Evolutionary conservation across 2,329 filamentous ascomycete species (phyloP).

Genomic region (Hypomyces perniciosus): DNA sequence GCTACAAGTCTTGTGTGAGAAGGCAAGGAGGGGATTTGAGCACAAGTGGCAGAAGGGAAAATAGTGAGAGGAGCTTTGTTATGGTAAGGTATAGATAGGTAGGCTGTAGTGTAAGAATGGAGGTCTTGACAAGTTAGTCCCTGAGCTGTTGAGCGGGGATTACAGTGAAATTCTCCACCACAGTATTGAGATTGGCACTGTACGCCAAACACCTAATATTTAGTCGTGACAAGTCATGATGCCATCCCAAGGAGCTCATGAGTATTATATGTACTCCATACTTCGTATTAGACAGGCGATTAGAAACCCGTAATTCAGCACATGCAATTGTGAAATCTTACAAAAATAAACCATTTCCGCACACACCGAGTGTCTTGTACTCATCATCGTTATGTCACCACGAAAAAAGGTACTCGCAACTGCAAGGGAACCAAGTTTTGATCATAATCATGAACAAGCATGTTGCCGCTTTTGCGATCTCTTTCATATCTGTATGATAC

Average conservation of each 20-base stretch:
- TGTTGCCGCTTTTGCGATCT: slow-evolving; percentile 8
- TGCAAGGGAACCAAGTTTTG: background rate
- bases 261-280: background rate
- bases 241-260: background rate
- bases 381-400: background rate
- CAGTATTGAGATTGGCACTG: slow-evolving; percentile 7
- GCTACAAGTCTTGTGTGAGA: background rate
- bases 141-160: no score
- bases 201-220: slow-evolving; percentile 1
- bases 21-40: background rate
- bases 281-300: no score
- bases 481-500: slow-evolving; percentile 17
- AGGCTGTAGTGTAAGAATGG: no score
- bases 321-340: no score
- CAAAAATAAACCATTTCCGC: no score
- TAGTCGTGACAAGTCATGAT: background rate
- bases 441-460: slow-evolving; percentile 6
- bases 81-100: no score
- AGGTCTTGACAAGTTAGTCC: background rate
- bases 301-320: no score
- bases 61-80: no score
- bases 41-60: background rate
- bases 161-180: background rate
- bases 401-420: no score
- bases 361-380: background rate